Base-by-base conservation (phyloP, 1,139 yeast species). In the Waltiozyma sp. region DNA sequence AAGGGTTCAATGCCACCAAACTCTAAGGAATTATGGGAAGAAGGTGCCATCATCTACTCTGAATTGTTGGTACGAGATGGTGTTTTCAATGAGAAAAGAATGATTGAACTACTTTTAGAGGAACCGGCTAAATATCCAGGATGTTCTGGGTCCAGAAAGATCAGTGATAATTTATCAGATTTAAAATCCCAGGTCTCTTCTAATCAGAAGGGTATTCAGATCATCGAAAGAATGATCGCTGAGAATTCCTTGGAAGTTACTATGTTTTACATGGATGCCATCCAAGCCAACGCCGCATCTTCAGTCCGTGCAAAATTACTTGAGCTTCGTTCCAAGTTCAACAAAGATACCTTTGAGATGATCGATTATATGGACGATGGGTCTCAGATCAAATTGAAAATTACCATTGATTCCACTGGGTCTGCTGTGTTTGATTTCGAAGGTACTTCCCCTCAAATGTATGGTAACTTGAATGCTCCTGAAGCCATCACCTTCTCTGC, bases 401-500 rank as follows among this genome's bases (percentile, higher is more conserved):
- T 70, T 19, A 58, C 62, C 35, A 57, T 66, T 40, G 60, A 61
- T 38, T 60, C 58, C 7, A 63, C 63, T 23, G 57, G 58, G n/a
- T 70, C 70, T 19, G 49, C 46, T 37, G 40, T 61, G 7, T 68
- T 70, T 51, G 74, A 70, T 49, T 70, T 70, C 47, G 59, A 63
- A 2, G 74, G 72, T 2, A 75, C 85, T 2, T 75, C 80, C 3
- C 69, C 73, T 2, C 81, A 79, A 56, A 66, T 75, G 38, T 76
- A 75, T 52, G 80, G 82, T 19, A 75, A 75, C 54, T 60, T 76
- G 53, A 79, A 79, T 53, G 82, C 83, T 1, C 86, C 82, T 2
- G 72, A 70, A 46, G 88, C 95, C 1, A 83, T 85, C 48, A 75
- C 91, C 8, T 74, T 77, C 53, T 81, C 91, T n/a, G 91, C 94